A percentile compares a stretch with the other conserved stretches of the same genome.
Conservation (phyloP, 2,329 filamentous ascomycete genomes). For the Clarireedia homoeocarpa region DNA sequence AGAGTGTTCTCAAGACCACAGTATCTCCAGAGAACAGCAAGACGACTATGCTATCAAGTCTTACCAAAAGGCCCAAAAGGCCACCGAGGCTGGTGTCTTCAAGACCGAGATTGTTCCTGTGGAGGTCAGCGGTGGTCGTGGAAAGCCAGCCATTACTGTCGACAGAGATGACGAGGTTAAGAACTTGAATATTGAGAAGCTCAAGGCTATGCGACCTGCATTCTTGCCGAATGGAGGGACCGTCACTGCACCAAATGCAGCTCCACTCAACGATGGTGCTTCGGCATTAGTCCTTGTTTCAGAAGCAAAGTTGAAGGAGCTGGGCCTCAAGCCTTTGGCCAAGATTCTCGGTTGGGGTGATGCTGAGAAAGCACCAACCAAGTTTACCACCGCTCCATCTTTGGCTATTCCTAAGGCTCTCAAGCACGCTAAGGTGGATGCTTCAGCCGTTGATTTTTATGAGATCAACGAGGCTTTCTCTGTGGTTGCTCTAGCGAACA, state of each 20-base stretch:
- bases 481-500: conserved; percentile 90
- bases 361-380: conserved; percentile 81
- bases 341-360: conserved; percentile 98
- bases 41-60: conserved; percentile 93
- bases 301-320: conserved; percentile 86
- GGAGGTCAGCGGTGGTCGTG: conserved; percentile 78
- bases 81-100: conserved; percentile 76
- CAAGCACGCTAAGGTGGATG: conserved; percentile 79
- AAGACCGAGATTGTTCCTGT: conserved; percentile 80
- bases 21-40: conserved; percentile 74
- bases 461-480: conserved; percentile 99
- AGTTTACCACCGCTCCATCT: conserved; percentile 91
- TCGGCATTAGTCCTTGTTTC: conserved; percentile 89
- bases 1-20: conserved; percentile 81
- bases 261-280: conserved; percentile 90
- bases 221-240: conserved; percentile 77
- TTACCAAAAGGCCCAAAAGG: conserved; percentile 88
- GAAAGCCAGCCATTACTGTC: conserved; percentile 76
- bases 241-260: conserved; percentile 93
- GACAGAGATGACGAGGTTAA: conserved; percentile 92
- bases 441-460: conserved; percentile 78
- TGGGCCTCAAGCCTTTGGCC: conserved; percentile 83
- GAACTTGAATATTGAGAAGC: conserved; percentile 81
- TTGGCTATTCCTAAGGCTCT: conserved; percentile 96
- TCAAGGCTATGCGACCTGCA: conserved; percentile 75